Evolutionary conservation across 2,329 filamentous ascomycete genomes (phyloP).

Genomic region (Aspergillus texensis): DNA sequence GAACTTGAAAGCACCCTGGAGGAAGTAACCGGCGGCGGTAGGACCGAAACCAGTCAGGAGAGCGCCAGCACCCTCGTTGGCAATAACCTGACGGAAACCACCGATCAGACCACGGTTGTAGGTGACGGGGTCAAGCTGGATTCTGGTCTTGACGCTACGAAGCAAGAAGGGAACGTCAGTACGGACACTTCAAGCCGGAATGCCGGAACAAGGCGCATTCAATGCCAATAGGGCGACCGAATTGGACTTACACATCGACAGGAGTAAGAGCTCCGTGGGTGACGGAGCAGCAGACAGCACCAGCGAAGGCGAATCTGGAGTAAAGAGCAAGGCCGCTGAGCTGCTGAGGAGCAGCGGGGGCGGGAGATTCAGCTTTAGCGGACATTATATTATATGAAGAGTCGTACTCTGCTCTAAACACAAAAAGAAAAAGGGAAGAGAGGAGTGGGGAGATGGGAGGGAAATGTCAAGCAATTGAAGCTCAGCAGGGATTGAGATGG

Average conservation of each 20-base stretch:
- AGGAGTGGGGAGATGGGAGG: constrained; percentile 15
- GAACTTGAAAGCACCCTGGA: constrained; percentile 92
- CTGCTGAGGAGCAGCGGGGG: constrained; percentile 43
- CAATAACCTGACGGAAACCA: constrained; percentile 82
- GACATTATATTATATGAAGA: constrained; percentile 38
- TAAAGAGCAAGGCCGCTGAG: constrained; percentile 74
- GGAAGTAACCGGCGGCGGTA: constrained; percentile 88
- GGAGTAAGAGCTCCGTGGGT: constrained; percentile 97
- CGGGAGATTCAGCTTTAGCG: constrained; percentile 47
- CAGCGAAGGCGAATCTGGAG: constrained; percentile 94
- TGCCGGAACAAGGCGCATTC: constrained; percentile 2
- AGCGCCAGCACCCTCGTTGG: constrained; percentile 81
- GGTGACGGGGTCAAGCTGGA: constrained; percentile 86
- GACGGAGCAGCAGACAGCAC: constrained; percentile 96
- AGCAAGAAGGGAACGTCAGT: constrained; percentile 20
- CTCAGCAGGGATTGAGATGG: constrained; percentile 21
- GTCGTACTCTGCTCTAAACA: constrained; percentile 19
- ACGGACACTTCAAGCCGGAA: neutral
- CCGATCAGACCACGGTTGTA: constrained; percentile 88
- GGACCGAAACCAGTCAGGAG: constrained; percentile 84
- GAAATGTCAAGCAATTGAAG: constrained; percentile 22
- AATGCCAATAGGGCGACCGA: neutral
- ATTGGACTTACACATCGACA: constrained; percentile 91
- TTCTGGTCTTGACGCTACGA: constrained; percentile 87
- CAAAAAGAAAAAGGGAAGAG: constrained; percentile 17